Conservation (phyloP, 2,329 filamentous ascomycete species). For the Exophiala sideris region DNA sequence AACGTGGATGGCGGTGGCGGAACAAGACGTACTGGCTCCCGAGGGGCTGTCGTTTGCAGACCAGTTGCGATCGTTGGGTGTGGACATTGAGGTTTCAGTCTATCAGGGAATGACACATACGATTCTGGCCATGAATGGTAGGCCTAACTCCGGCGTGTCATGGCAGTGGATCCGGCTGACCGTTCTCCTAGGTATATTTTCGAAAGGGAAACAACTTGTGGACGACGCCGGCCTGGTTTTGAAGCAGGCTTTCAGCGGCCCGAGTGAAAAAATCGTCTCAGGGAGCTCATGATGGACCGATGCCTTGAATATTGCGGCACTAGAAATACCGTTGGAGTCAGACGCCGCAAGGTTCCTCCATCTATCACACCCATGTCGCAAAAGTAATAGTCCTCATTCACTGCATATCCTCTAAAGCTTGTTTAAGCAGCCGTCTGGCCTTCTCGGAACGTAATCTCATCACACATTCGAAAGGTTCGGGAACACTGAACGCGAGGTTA, state of each 20-base stretch:
- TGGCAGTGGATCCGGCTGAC: neutral
- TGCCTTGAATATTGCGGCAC: no score
- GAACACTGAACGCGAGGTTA: no score
- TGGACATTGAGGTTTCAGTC: no score
- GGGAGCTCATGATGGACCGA: no score
- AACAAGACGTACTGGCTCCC: constrained; percentile 53
- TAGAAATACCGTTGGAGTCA: no score
- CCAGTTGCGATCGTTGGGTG: constrained; percentile 47
- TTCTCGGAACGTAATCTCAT: constrained; percentile 1
- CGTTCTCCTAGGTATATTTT: neutral
- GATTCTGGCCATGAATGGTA: constrained; percentile 56
- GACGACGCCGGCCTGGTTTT: neutral
- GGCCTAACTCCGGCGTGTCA: no score
- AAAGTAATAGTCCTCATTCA: no score
- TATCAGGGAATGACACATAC: constrained; percentile 57
- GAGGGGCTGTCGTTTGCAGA: constrained; percentile 53
- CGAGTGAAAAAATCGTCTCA: neutral
- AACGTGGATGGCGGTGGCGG: constrained; percentile 53
- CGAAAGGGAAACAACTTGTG: constrained; percentile 1
- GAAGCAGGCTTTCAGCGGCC: neutral
- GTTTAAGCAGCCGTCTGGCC: neutral
- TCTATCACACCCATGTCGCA: no score
- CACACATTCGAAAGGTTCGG: constrained; percentile 1
- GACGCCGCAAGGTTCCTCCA: no score
- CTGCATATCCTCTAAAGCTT: neutral